These are phyloP conservation scores for Plenodomus biglobosus DNA, from an alignment of 2,329 filamentous ascomycete species.

Conservation along the genomic window DNA sequence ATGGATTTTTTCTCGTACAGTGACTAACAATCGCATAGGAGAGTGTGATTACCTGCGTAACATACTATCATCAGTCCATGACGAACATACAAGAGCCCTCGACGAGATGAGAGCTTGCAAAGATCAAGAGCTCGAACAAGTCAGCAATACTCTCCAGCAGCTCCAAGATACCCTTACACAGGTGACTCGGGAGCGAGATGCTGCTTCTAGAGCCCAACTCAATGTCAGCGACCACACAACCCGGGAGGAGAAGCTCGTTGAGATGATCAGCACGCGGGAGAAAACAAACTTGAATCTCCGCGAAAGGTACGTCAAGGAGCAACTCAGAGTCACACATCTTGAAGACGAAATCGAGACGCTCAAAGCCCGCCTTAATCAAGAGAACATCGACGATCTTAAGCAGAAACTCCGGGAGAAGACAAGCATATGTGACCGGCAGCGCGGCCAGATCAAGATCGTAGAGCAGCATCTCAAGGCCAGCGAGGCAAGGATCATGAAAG, in stretches of 20 bases:
- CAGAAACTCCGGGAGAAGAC: conserved; percentile 23
- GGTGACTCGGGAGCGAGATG: conserved; percentile 4
- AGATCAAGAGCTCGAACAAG: neutral
- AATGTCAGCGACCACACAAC: conserved; percentile 3
- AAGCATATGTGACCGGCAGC: conserved; percentile 19
- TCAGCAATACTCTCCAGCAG: neutral
- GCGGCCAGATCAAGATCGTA: conserved; percentile 14
- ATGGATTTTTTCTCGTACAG: neutral
- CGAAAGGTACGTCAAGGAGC: conserved; percentile 12
- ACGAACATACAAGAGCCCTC: conserved; percentile 1
- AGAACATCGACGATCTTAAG: conserved; percentile 9
- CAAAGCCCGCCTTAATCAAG: conserved; percentile 4
- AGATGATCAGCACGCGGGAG: conserved; percentile 12
- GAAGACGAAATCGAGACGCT: conserved; percentile 16
- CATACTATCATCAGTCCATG: neutral
- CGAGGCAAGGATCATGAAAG: conserved; percentile 11
- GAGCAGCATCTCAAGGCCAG: conserved; percentile 7
- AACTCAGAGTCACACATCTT: conserved; percentile 9
- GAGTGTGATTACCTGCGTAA: conserved; percentile 13
- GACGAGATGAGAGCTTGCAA: conserved; percentile 3
- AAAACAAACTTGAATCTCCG: conserved; percentile 11
- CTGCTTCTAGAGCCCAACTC: neutral
- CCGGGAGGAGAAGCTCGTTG: conserved; percentile 5
- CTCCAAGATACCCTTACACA: neutral
- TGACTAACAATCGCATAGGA: neutral